phyloP scores from a whole-genome alignment of 139 green algal species.

The Chlamydomonas asymmetrica region DNA sequence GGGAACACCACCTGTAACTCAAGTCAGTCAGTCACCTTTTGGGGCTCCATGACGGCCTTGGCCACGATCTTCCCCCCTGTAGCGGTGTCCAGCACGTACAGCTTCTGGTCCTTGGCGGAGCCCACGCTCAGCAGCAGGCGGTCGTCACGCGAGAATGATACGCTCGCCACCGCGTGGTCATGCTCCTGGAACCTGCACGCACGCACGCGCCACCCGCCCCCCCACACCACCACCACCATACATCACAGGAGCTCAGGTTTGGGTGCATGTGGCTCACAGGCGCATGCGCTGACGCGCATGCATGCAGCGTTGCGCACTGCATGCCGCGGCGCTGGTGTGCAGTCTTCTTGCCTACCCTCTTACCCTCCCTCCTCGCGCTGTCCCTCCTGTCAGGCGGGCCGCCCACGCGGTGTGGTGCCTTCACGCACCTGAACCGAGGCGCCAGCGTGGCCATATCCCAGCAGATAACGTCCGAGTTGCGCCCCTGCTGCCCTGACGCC shows the following conservation, averaged over 20 bases:
- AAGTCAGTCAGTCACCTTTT: constrained; percentile 6
- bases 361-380: not conserved
- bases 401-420: not conserved
- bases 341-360: not conserved
- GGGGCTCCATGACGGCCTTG: constrained; percentile 23
- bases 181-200: constrained; percentile 60
- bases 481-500: constrained; percentile 40
- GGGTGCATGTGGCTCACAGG: not conserved
- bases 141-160: constrained; percentile 53
- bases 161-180: constrained; percentile 39
- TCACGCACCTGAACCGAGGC: constrained; percentile 15
- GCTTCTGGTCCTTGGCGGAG: constrained; percentile 37
- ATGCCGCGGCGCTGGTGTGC: not conserved
- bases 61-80: constrained; percentile 57
- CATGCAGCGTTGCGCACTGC: not conserved
- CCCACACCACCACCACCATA: not conserved
- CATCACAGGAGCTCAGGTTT: not conserved
- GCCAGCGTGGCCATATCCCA: constrained; percentile 42
- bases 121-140: constrained; percentile 47
- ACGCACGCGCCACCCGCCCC: not conserved
- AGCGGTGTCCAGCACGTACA: constrained; percentile 50
- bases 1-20: not conserved
- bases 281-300: not conserved
- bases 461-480: constrained; percentile 51
- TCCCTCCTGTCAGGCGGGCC: not conserved